phyloP scores from a whole-genome alignment of 2,329 filamentous ascomycete genomes.

The Paecilomyces sp. region DNA sequence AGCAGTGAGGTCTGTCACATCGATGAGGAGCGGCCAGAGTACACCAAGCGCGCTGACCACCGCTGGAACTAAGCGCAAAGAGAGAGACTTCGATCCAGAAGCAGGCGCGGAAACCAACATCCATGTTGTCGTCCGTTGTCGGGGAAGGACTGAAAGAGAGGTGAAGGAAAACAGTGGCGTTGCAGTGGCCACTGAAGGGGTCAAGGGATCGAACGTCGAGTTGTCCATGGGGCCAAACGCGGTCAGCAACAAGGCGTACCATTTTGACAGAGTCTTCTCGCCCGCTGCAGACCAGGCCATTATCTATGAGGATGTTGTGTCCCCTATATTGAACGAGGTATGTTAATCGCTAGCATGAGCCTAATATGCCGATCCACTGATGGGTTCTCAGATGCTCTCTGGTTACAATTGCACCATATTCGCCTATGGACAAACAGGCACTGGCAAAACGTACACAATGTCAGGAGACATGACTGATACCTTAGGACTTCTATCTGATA shows the following conservation, averaged over 20 bases:
- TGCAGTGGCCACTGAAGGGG: conserved; percentile 80
- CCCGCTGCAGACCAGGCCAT: conserved; percentile 88
- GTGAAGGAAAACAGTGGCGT: conserved; percentile 91
- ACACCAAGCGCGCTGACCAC: conserved; percentile 42
- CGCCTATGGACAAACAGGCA: conserved; percentile 95
- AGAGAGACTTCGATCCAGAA: conserved; percentile 71
- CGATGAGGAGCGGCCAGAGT: conserved; percentile 30
- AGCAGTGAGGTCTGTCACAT: conserved; percentile 54
- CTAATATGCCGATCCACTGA: not conserved
- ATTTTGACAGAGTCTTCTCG: conserved; percentile 95
- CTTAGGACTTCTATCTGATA: conserved; percentile 77
- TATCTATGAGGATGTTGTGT: conserved; percentile 92
- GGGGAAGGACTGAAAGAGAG: conserved; percentile 87
- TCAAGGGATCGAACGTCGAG: conserved; percentile 75
- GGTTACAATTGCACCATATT: conserved; percentile 99
- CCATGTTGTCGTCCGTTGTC: conserved; percentile 90
- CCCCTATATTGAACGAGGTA: conserved; percentile 88
- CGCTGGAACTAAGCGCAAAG: conserved; percentile 71
- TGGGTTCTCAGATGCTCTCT: conserved; percentile 59
- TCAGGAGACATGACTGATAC: conserved; percentile 92
- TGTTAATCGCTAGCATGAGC: conserved; percentile 13
- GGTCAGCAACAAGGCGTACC: conserved; percentile 90
- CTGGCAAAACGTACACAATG: conserved; percentile 99
- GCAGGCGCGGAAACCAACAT: conserved; percentile 84
- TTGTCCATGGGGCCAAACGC: conserved; percentile 89